Percentiles rank a stretch among this genome's conserved stretches.
Evolutionary conservation across 2,329 filamentous ascomycete species (phyloP).

Genomic region (Aspergillus tamarii): DNA sequence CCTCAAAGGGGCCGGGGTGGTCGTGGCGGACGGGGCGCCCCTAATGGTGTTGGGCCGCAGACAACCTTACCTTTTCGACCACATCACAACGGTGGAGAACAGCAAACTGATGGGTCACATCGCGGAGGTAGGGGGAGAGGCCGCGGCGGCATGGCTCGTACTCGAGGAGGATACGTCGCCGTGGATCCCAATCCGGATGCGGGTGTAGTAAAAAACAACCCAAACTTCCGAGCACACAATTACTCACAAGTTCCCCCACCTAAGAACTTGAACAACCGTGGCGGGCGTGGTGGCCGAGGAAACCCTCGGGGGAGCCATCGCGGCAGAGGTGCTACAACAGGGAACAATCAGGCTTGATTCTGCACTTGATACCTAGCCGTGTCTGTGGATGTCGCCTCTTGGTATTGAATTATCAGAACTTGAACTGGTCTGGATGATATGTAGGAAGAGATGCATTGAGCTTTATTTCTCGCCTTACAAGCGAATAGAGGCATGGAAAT

Average conservation of each 20-base stretch:
- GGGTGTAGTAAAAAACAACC: constrained; percentile 59
- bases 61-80: constrained; percentile 37
- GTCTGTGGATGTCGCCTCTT: neutral
- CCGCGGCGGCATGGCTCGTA: constrained; percentile 34
- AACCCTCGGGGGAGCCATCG: constrained; percentile 23
- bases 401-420: neutral
- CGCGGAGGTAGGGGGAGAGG: constrained; percentile 38
- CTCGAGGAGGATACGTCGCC: constrained; percentile 41
- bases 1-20: constrained; percentile 32
- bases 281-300: constrained; percentile 41
- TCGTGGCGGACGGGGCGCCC: constrained; percentile 34
- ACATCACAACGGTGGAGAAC: constrained; percentile 29
- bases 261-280: constrained; percentile 41
- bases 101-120: constrained; percentile 22
- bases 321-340: constrained; percentile 29
- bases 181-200: constrained; percentile 56
- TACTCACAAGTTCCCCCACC: constrained; percentile 57
- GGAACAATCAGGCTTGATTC: constrained; percentile 4
- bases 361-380: neutral
- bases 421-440: neutral
- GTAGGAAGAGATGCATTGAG: neutral
- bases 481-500: neutral
- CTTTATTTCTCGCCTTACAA: neutral
- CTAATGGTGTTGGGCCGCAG: constrained; percentile 28
- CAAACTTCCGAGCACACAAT: constrained; percentile 58